Percentiles rank a stretch among this genome's conserved stretches.
These are phyloP conservation scores for Euphrasia arctica DNA, from an alignment of 305 asterid species.

Conservation along the genomic window DNA sequence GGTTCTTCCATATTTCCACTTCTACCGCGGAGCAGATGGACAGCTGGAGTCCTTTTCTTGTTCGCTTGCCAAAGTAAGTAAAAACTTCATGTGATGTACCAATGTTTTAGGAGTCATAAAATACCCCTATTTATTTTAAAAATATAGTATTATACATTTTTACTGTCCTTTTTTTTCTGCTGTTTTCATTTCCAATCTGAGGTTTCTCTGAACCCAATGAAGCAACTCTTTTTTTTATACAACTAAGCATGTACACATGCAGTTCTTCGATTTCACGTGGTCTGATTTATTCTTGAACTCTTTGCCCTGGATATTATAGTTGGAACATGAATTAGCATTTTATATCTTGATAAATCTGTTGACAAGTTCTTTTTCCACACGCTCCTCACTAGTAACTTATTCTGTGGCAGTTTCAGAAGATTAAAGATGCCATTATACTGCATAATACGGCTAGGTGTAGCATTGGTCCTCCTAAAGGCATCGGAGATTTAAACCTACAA, in stretches of 20 bases:
- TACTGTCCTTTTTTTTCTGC: too few species aligned
- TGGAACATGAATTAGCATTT: neutral
- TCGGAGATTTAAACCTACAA: conserved; percentile 59
- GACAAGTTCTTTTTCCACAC: neutral
- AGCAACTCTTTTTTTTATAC: neutral
- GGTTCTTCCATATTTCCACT: conserved; percentile 95
- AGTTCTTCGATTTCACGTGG: neutral
- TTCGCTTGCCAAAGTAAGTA: conserved; percentile 85
- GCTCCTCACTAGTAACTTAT: neutral
- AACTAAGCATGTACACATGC: neutral
- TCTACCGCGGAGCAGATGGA: conserved; percentile 96
- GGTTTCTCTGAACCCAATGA: conserved; percentile 1
- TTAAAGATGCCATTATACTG: conserved; percentile 73
- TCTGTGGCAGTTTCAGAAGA: conserved; percentile 60
- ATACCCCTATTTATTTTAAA: too few species aligned
- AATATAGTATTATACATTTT: too few species aligned
- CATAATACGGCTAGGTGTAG: conserved; percentile 95
- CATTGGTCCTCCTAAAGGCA: conserved; percentile 84
- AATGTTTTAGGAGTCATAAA: neutral
- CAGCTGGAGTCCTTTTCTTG: conserved; percentile 91
- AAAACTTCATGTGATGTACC: neutral
- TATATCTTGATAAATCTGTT: neutral
- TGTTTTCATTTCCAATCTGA: too few species aligned
- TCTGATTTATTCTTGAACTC: neutral
- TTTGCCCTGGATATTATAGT: neutral